phyloP scores from a whole-genome alignment of 2,329 filamentous ascomycete species.

The Calonectria pauciramosa region DNA sequence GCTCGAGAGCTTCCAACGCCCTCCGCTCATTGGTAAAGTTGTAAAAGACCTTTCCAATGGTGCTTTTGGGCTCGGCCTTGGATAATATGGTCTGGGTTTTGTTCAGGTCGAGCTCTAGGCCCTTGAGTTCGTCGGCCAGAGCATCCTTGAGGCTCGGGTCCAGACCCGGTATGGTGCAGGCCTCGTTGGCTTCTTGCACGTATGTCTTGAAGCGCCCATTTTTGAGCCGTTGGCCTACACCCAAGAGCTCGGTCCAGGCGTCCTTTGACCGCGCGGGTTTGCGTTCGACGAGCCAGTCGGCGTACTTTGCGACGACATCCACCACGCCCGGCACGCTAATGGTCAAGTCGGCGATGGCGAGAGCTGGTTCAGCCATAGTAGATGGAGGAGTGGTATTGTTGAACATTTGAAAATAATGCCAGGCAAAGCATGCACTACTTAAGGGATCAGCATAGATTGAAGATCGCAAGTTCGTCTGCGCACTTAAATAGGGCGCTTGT shows the following conservation, averaged over 20 bases:
- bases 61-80: background rate
- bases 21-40: background rate
- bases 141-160: background rate
- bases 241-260: background rate
- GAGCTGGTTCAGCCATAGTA: too few relatives aligned
- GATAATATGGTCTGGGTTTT: background rate
- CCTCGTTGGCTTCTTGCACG: background rate
- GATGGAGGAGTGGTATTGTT: too few relatives aligned
- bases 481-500: too few relatives aligned
- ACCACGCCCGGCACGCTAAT: too few relatives aligned
- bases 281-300: background rate
- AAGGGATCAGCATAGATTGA: too few relatives aligned
- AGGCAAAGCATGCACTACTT: too few relatives aligned
- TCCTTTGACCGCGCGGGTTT: background rate
- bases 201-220: background rate
- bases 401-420: too few relatives aligned
- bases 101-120: background rate
- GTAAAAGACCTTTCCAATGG: background rate
- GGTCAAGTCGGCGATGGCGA: too few relatives aligned
- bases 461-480: too few relatives aligned
- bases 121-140: background rate
- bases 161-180: background rate
- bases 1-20: background rate
- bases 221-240: background rate
- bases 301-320: too few relatives aligned